Conservation (phyloP, 495 filamentous ascomycete genomes). For the Podospora appendiculata region DNA sequence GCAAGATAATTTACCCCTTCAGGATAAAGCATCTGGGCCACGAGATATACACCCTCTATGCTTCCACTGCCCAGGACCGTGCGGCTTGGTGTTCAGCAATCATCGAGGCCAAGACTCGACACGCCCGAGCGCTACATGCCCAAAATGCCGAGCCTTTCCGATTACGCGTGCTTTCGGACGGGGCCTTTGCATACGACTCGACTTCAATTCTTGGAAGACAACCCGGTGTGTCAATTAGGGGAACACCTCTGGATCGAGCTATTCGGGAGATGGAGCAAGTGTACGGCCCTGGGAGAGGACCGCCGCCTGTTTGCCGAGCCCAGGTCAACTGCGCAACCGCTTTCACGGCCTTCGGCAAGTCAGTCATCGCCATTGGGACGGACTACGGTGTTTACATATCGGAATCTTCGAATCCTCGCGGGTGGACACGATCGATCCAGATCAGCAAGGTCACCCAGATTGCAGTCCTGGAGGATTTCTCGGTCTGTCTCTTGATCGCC, state of each 20-base stretch:
- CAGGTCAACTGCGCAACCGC: constrained; percentile 87
- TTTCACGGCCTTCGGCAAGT: constrained; percentile 72
- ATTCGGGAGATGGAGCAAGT: constrained; percentile 78
- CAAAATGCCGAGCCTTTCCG: constrained; percentile 97
- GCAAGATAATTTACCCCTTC: constrained; percentile 88
- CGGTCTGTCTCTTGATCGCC: constrained; percentile 78
- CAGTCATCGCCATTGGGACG: constrained; percentile 91
- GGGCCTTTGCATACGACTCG: constrained; percentile 80
- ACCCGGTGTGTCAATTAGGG: constrained; percentile 54
- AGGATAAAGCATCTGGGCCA: constrained; percentile 94
- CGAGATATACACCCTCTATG: constrained; percentile 82
- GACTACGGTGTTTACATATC: constrained; percentile 90
- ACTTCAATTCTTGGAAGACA: constrained; percentile 38
- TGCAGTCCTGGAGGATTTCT: constrained; percentile 91
- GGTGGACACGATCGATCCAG: constrained; percentile 77
- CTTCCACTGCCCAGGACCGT: constrained; percentile 61
- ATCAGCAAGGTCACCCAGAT: constrained; percentile 79
- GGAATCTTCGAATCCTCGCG: constrained; percentile 75
- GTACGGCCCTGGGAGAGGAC: constrained; percentile 59
- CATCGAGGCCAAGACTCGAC: constrained; percentile 84
- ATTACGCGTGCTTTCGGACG: constrained; percentile 83
- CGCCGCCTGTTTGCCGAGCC: constrained; percentile 70
- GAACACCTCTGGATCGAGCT: constrained; percentile 85
- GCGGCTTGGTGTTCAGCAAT: constrained; percentile 92
- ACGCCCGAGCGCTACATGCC: constrained; percentile 77